Evolutionary conservation across 2,329 filamentous ascomycete genomes (phyloP), one percentile per base, ranked within the genome.

Genomic region (Orbilia javanica): DNA sequence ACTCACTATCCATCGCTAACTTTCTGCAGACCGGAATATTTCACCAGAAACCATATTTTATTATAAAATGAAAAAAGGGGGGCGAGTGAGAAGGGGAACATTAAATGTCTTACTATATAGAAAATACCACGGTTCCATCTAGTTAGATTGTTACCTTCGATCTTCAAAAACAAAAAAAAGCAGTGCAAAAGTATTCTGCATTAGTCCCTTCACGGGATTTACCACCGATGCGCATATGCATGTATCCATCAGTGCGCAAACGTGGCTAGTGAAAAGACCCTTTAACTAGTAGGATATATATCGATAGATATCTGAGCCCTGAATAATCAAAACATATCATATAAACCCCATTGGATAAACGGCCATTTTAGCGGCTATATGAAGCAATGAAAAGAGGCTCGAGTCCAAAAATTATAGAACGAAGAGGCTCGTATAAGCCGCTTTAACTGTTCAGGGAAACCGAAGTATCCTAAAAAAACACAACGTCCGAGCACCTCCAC

Each of bases 61-160:
- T 50, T 50, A 46, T 50, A 50, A 46, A 20, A 46, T 3, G 18
- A 53, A 29, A 53, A 22, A n/a, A 36, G 36, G 13, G 11, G n/a
- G 5, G 11, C 7, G 5, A 44, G 11, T 18, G 15, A 20, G 15
- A 3, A 15, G n/a, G 42, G n/a, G 4, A 44, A 44, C 42, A 44
- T 20, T 20, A 44, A 57, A 60, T 60, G 55, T 60, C 55, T 60
- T 60, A 60, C 55, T 18, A 60, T 39, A 13, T 39, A 15, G 13
- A 15, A n/a, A 60, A 60, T 60, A 39, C 52, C 52, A 57, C 52
- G 52, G 52, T 57, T 57, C 52, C 52, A 57, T 57, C 31, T 36
- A 39, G 11, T 11, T 39, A 13, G 29, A 52, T 46, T 8, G 44
- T 52, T 25, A 52, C 20, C 46, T 15, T 11, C 11, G 11, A 39